Conservation (phyloP, 2,329 filamentous ascomycete genomes). For the Fusarium hainanense region DNA sequence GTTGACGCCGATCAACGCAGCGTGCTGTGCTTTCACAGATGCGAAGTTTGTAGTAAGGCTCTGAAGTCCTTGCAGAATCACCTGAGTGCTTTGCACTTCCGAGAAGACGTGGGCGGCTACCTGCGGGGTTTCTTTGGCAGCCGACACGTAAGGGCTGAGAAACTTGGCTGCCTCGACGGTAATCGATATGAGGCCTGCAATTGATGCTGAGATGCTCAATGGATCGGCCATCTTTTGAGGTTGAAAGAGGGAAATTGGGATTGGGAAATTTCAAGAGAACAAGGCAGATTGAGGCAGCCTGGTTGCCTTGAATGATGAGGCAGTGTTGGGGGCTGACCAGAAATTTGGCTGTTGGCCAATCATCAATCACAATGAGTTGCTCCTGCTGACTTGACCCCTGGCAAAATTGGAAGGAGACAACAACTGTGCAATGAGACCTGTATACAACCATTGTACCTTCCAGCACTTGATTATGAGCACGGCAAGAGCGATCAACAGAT, state of each 20-base stretch:
- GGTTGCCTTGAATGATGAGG: neutral
- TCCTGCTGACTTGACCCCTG: neutral
- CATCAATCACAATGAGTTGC: neutral
- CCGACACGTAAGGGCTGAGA: constrained; percentile 17
- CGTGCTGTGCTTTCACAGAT: rapidly evolving
- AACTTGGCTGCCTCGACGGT: neutral
- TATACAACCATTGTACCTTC: neutral
- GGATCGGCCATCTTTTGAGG: constrained; percentile 1
- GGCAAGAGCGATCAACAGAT: neutral
- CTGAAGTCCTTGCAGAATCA: constrained; percentile 13
- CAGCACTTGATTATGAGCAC: neutral
- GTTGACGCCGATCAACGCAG: neutral
- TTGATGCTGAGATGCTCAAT: constrained; percentile 21
- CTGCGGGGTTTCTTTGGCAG: constrained; percentile 24
- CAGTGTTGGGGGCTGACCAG: neutral
- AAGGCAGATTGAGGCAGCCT: neutral
- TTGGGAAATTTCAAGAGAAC: neutral
- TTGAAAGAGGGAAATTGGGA: neutral
- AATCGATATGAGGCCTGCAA: constrained; percentile 8
- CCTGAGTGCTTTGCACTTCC: constrained; percentile 15
- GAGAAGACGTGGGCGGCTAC: constrained; percentile 15
- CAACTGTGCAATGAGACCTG: neutral
- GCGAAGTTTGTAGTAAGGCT: neutral
- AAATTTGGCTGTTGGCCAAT: neutral
- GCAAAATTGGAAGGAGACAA: neutral